Base-by-base conservation (phyloP, 176 grass and related monocot species). In the Neostapfia colusana region DNA sequence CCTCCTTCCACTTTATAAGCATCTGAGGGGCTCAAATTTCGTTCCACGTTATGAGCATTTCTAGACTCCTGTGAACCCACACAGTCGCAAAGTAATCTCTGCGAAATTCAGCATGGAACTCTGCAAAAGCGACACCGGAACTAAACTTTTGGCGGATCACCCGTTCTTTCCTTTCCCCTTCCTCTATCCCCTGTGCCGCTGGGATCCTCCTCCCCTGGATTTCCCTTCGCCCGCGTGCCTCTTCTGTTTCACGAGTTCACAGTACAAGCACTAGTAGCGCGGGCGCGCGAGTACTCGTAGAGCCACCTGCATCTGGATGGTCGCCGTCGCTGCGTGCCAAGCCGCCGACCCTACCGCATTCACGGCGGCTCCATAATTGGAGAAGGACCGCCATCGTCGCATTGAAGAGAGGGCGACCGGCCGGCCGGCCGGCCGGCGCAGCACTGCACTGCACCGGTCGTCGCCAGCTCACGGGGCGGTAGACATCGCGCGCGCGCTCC, bases 341-440 rank as follows among this genome's bases (percentile, higher is more conserved):
- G 20, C 7, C 28, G 71, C 71, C 71, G 40, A 18, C 18, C 53
- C 77, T 24, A 70, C 66, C 2, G 53, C 77, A 80, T 70, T 70
- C 50, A 79, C 37, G 38, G 65, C 6, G 51, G 51, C 18, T 27
- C 63, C 46, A 67, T 51, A 27, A 68, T 68, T 56, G 8, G 3
- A 24, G 4, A 60, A 17, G 44, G 26, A 12, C 25, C 39, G 6
- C 38, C 1, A 10, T 17, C 51, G 7, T 26, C 16, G 69, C 15
- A 71, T 53, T 35, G 49, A 71, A 71, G 69, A 51, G 59, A 1
- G 10, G 4, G 43, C 13, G 8, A 45, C n/a, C n/a, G n/a, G n/a
- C n/a, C n/a, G 41, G 6, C 17, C 49, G 21, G 54, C 0, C 21
- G 21, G 54, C 21, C 50, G 50, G 50, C 50, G 50, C 50, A 53